Base-by-base conservation (phyloP, 2,329 filamentous ascomycete genomes). In the Furcasterigmium sp. region DNA sequence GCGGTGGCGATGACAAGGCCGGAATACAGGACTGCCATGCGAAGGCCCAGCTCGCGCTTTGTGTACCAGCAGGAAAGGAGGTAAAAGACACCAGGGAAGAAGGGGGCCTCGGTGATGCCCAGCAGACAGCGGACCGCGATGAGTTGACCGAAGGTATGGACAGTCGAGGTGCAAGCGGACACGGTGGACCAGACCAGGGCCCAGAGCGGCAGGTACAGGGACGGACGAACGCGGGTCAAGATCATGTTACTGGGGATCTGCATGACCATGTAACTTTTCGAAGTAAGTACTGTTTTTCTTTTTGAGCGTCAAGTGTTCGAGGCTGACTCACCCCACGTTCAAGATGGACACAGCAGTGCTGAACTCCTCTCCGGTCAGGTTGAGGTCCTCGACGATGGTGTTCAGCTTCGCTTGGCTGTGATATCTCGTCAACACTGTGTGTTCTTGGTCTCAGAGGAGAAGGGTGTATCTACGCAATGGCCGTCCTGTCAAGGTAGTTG, bases 31-130 rank as follows among this genome's bases (percentile, higher is more conserved):
- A 58, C 53, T 1, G 54, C 50, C 3, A 58, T 47, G 1, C 58
- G 51, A 1, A 55, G 43, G 1, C 50, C 56, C 11, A 61, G 26
- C n/a, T 61, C 57, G 15, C 59, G 56, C 2, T 53, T 52, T 5
- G 46, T 48, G 35, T 48, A 48, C 34, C 41, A 47, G 26, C 41
- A 47, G n/a, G 44, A 47, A 9, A 48, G 41, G n/a, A 48, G 20
- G 36, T 47, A 48, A 11, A 48, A 15, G 6, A 39, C 40, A 21
- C 45, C 45, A 4, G 38, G 42, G 17, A 55, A 41, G 25, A 59
- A 50, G 17, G 55, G 57, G 4, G 56, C 58, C 39, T 61, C 58
- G 8, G 54, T 54, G 2, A 59, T 51, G 3, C 57, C 58, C 8
- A 60, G 46, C 3, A 58, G 41, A 14, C 57, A 44, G 10, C 57